Base-by-base conservation (phyloP, 2,329 filamentous ascomycete genomes). In the Alternaria sp. region DNA sequence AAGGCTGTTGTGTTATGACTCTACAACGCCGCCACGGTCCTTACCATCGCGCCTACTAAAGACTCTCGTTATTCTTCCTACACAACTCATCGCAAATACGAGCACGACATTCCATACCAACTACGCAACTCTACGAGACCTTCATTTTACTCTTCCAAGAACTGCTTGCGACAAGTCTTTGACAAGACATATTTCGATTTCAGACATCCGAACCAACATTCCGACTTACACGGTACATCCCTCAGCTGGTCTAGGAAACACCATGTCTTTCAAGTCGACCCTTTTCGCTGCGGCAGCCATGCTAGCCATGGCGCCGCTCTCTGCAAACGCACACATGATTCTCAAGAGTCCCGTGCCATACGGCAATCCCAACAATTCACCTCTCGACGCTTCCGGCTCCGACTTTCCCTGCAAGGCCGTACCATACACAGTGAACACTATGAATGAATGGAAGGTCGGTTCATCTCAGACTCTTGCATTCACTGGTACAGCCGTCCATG, bases 401-500 rank as follows among this genome's bases (percentile, higher is more conserved):
- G 82, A 97, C 79, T 98, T 92, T 74, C 95, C 95, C 0, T 98
- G 95, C 88, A 95, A 97, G 80, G 60, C 57, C 6, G 56, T 61
- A 3, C 44, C 63, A 6, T 72, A 70, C 51, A 85, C 86, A 6
- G 80, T 86, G 3, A 79, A 81, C 0, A 63, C 62, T 11, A 84
- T 81, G 80, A 96, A 92, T 70, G 76, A 83, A 1, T 92, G 90
- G 77, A 76, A 82, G 0, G 85, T 91, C 13, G 92, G 92, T 12
- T 86, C 87, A 3, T 72, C 78, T 0, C 86, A 90, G 66, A 77
- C 82, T 0, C 85, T 97, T 3, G 79, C 82, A 1, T 93, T 97
- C 79, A 61, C 28, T 8, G 96, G 95, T 4, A 84, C 84, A 40
- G 93, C 94, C 1, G 87, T 89, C 0, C 96, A 99, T 72, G 93